These are phyloP conservation scores for Salvia sclarea DNA, from an alignment of 305 asterid species.

Conservation along the genomic window DNA sequence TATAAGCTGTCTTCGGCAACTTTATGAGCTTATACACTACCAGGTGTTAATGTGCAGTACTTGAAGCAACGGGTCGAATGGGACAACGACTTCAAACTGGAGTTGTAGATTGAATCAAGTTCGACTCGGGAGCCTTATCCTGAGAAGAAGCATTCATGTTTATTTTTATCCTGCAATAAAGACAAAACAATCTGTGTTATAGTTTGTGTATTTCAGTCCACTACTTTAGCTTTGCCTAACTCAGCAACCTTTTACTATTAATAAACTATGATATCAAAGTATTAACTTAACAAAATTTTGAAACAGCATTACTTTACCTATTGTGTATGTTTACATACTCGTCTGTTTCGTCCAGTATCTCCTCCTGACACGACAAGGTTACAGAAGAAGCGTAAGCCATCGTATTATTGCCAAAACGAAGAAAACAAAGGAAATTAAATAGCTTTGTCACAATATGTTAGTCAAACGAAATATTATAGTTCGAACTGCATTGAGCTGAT, in stretches of 20 bases:
- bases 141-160: slow-evolving; percentile 80
- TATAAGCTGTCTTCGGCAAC: slow-evolving; percentile 29
- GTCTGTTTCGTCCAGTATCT: slow-evolving; percentile 96
- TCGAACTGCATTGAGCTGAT: neutral
- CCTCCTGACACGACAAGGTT: slow-evolving; percentile 63
- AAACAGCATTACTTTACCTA: slow-evolving; percentile 47
- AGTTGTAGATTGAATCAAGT: slow-evolving; percentile 32
- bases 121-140: slow-evolving; percentile 45
- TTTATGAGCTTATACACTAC: slow-evolving; percentile 22
- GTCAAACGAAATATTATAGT: neutral
- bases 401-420: no score
- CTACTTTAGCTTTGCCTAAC: neutral
- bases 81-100: slow-evolving; percentile 32
- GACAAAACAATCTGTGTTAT: neutral
- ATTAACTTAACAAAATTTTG: neutral
- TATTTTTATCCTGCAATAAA: slow-evolving; percentile 78
- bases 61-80: slow-evolving; percentile 26
- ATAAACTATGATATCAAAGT: neutral
- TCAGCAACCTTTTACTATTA: neutral
- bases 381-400: neutral
- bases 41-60: slow-evolving; percentile 27
- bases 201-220: neutral
- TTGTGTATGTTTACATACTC: slow-evolving; percentile 98
- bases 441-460: neutral
- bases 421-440: neutral